Conservation (phyloP, 768 basidiomycete species). For the Leccinum variicolor region DNA sequence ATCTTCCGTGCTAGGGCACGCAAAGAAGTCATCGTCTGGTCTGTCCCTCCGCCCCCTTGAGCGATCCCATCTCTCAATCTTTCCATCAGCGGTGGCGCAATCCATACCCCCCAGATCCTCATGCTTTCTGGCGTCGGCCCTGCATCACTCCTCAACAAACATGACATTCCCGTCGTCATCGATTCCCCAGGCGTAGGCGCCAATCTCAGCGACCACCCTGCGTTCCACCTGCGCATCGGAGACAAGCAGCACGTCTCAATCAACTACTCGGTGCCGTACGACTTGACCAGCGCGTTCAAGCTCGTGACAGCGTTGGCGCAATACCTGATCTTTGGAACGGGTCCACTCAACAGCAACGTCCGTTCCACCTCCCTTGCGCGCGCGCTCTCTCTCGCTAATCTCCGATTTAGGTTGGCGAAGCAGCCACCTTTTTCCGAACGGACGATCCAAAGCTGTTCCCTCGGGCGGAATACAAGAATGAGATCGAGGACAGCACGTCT, state of each 20-base stretch:
- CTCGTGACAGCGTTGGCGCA: conserved; percentile 34
- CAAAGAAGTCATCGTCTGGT: conserved; percentile 65
- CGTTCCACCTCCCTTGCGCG: background rate
- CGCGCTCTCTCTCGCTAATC: background rate
- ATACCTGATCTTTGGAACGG: conserved; percentile 45
- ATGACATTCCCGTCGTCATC: conserved; percentile 52
- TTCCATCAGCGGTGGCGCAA: conserved; percentile 48
- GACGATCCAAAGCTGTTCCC: conserved; percentile 32
- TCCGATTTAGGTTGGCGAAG: conserved; percentile 24
- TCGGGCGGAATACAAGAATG: conserved; percentile 23
- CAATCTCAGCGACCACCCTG: conserved; percentile 68
- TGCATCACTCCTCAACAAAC: conserved; percentile 46
- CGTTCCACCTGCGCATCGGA: conserved; percentile 48
- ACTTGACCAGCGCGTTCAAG: conserved; percentile 18
- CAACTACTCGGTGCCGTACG: conserved; percentile 35
- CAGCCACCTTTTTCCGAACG: conserved; percentile 31
- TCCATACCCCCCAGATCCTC: conserved; percentile 66
- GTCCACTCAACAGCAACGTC: conserved; percentile 56
- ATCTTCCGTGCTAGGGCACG: conserved; percentile 45
- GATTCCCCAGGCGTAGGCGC: conserved; percentile 75
- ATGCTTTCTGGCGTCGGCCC: conserved; percentile 80
- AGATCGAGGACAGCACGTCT: conserved; percentile 30
- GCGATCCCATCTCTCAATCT: background rate
- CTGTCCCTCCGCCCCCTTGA: conserved; percentile 14
- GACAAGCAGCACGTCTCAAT: conserved; percentile 47